Evolutionary conservation across 495 filamentous ascomycete genomes (phyloP).

Genomic region (Trichocladium uniseriatum): DNA sequence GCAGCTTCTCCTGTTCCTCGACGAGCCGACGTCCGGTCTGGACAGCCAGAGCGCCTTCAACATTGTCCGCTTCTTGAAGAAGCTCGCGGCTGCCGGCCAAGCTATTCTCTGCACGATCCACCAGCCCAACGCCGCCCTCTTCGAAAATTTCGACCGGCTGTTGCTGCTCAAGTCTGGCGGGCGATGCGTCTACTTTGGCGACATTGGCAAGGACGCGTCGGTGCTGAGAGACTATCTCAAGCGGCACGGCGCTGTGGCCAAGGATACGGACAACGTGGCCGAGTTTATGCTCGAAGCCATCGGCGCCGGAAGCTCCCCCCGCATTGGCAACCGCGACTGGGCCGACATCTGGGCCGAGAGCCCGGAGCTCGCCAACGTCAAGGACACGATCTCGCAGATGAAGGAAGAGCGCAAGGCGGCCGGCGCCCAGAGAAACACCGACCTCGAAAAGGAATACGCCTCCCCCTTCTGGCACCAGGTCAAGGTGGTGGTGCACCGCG

Average conservation of each 20-base stretch:
- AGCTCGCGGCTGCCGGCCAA: slow-evolving; percentile 73
- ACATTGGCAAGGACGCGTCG: slow-evolving; percentile 41
- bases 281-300: slow-evolving; percentile 87
- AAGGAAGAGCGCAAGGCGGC: slow-evolving; percentile 47
- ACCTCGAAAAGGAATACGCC: slow-evolving; percentile 58
- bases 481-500: slow-evolving; percentile 53
- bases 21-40: slow-evolving; percentile 84
- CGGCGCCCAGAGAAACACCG: slow-evolving; percentile 31
- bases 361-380: slow-evolving; percentile 57
- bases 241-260: slow-evolving; percentile 45
- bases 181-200: slow-evolving; percentile 65
- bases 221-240: slow-evolving; percentile 40
- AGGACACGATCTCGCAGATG: slow-evolving; percentile 57
- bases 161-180: slow-evolving; percentile 61
- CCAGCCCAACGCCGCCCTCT: slow-evolving; percentile 77
- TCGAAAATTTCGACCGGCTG: slow-evolving; percentile 68
- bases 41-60: slow-evolving; percentile 82
- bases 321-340: slow-evolving; percentile 70
- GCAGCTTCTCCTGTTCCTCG: slow-evolving; percentile 75
- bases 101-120: slow-evolving; percentile 91
- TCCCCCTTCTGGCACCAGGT: slow-evolving; percentile 66
- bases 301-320: slow-evolving; percentile 64
- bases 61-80: slow-evolving; percentile 79
- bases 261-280: slow-evolving; percentile 60
- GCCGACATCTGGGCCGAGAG: slow-evolving; percentile 67